Evolutionary conservation across 257 asterid species (phyloP).

Genomic region (Scutellaria galericulata): DNA sequence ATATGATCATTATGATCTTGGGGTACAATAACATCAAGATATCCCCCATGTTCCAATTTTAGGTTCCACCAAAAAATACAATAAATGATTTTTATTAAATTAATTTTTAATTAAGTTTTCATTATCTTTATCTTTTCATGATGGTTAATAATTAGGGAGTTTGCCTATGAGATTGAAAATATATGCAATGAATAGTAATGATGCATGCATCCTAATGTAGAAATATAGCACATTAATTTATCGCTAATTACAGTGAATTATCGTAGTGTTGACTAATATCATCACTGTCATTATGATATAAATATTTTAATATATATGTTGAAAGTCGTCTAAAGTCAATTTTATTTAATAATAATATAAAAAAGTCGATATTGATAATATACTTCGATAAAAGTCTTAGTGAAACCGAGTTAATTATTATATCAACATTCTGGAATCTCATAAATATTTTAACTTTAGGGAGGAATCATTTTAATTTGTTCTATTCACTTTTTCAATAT

Average conservation of each 20-base stretch:
- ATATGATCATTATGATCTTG: too few species aligned
- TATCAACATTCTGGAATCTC: neutral
- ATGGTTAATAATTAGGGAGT: too few species aligned
- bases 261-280: conserved; percentile 19
- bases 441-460: too few species aligned
- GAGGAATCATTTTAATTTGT: too few species aligned
- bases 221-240: neutral
- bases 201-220: conserved; percentile 20
- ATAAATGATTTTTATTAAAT: too few species aligned
- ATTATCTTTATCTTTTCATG: too few species aligned
- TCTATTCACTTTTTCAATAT: too few species aligned
- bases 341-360: neutral
- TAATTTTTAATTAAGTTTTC: too few species aligned
- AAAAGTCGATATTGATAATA: conserved; percentile 11
- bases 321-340: neutral
- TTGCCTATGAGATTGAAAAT: too few species aligned
- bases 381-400: conserved; percentile 1
- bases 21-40: too few species aligned
- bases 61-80: too few species aligned
- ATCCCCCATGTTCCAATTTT: too few species aligned
- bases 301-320: neutral
- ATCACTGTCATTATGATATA: neutral
- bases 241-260: neutral
- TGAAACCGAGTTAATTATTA: neutral
- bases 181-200: neutral